Evolutionary conservation across 164 flowering plant species (phyloP), one percentile per base, ranked within the genome.

Genomic region (Malania oleifera): DNA sequence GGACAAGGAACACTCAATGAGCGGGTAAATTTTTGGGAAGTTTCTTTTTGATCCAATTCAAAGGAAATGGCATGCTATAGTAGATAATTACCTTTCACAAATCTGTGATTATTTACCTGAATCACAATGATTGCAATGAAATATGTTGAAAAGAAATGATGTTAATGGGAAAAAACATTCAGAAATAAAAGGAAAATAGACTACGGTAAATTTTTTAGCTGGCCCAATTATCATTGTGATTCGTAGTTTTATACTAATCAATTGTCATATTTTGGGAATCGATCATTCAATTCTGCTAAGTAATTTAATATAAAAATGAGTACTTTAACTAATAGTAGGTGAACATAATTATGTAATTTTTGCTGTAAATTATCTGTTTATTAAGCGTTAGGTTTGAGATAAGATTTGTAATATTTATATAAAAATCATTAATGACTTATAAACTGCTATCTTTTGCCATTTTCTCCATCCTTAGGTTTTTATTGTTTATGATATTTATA

Each of bases 1-100:
- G 75, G 78, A 63, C 82, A 44, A 83, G 68, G 69, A 80, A 75
- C 74, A 73, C 79, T 25, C 75, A 75, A 45, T 81, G 69, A 77
- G 19, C 20, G 29, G 80, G 70, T 56, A 56, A 66, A 60, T 47
- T 78, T 68, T 60, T 46, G 24, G 11, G 52, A 28, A 45, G 31
- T 14, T 27, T n/a, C 10, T 12, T 20, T 62, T 54, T 48, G 62
- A 58, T 58, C 56, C 55, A 29, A 53, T 31, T 52, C 45, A 34
- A 27, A 18, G 49, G 23, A 53, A 46, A 22, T 46, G 59, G 31
- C 57, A 29, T 51, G 56, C 40, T 22, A 39, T 24, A n/a, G 59
- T 40, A 37, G 44, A 39, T 62, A 39, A 28, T 45, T 27, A 27
- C 13, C 44, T 37, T 62, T 0, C 20, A 4, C 2, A 18, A 11